Evolutionary conservation across 176 grass and related monocot genomes (phyloP), one percentile per base, ranked within the genome.

Genomic region (Phragmites australis): DNA sequence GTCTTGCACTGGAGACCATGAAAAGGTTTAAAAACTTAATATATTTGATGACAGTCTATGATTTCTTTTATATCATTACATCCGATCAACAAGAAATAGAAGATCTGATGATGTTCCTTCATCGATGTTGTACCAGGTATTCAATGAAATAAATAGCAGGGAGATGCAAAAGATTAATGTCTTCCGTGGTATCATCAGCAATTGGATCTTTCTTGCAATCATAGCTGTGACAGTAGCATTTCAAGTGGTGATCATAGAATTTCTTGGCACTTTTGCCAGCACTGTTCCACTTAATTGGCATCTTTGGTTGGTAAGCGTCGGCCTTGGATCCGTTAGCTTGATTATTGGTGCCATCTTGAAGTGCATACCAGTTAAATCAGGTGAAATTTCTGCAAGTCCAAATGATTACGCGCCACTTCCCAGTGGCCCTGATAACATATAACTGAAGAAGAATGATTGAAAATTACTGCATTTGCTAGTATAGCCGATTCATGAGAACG

Each of bases 101-200:
- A 48, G 4, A 65, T 65, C 44, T 66, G 66, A 42, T 47, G 19
- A 14, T 73, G 74, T 15, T 42, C 8, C 54, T 62, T 52, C 0
- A 6, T 5, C 57, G 26, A 57, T 71, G 16, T 54, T 82, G 9
- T 25, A 8, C 43, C 50, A 98, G 96, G 96, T 98, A 1, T 98
- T 98, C 86, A 98, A 98, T 17, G 96, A 98, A 89, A 90, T 98
- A 83, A 98, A 94, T 74, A 98, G 96, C 59, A 87, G 92, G 60
- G 92, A 98, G 42, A 93, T 98, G 92, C 83, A 98, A 62, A 98
- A 93, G 96, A 93, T 98, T 3, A 94, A 98, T 47, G 66, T 98
- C 42, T 89, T 98, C 46, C 64, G 65, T 18, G 96, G 92, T 25
- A 87, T 98, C 25, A 21, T 98, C 6, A 72, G 86, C 82, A 98